Percentiles rank a stretch among this genome's conserved stretches.
Conservation (phyloP, 2,329 filamentous ascomycete genomes). For the Penicillium sp. region DNA sequence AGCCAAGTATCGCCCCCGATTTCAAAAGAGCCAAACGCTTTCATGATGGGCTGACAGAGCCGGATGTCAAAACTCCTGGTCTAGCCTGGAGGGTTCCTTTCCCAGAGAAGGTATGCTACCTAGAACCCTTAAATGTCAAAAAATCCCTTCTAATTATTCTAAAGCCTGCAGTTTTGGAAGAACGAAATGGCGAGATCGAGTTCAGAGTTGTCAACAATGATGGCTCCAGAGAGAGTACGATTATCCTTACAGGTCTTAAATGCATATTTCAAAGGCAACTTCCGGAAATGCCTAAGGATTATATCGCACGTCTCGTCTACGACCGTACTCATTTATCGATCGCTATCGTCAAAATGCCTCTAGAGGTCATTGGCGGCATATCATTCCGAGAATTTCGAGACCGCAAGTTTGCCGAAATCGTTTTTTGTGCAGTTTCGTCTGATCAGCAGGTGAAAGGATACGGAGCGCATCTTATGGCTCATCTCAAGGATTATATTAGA, state of each 20-base stretch:
- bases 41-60: not conserved
- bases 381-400: constrained; percentile 93
- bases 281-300: constrained; percentile 99
- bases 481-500: constrained; percentile 96
- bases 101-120: constrained; percentile 71
- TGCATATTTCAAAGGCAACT: constrained; percentile 98
- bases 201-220: constrained; percentile 99
- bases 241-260: constrained; percentile 92
- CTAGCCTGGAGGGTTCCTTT: constrained; percentile 73
- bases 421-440: constrained; percentile 95
- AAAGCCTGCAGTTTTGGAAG: constrained; percentile 84
- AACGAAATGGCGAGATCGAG: constrained; percentile 90
- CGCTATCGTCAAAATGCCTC: constrained; percentile 93
- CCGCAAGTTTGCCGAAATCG: constrained; percentile 93
- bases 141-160: constrained; percentile 24
- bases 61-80: not conserved
- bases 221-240: constrained; percentile 77
- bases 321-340: constrained; percentile 94
- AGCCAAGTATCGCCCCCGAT: not conserved
- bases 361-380: constrained; percentile 88
- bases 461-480: constrained; percentile 95
- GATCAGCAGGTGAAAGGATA: constrained; percentile 99
- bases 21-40: not conserved
- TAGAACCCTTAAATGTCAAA: not conserved
- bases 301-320: constrained; percentile 95